A percentile compares a stretch with the other conserved stretches of the same genome.
Conservation (phyloP, 441 rosid species). For the Gossypium armourianum region DNA sequence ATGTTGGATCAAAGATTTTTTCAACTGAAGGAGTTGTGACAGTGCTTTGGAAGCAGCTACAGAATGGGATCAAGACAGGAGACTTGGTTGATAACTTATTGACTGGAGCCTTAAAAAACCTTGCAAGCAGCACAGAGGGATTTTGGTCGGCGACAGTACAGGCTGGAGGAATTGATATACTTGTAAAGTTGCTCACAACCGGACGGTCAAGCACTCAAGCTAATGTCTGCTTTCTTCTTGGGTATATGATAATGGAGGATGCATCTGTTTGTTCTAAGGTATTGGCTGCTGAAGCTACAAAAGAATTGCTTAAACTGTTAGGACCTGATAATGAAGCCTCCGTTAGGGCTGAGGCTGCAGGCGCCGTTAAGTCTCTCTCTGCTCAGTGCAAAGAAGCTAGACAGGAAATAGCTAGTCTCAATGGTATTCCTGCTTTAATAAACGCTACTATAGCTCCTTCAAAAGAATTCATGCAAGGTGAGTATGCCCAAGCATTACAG, state of each 20-base stretch:
- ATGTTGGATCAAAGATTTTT: constrained; percentile 95
- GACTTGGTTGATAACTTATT: constrained; percentile 74
- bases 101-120: constrained; percentile 90
- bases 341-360: constrained; percentile 98
- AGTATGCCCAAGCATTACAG: constrained; percentile 90
- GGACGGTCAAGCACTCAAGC: constrained; percentile 79
- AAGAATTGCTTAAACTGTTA: constrained; percentile 74
- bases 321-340: constrained; percentile 91
- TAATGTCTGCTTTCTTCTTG: constrained; percentile 89
- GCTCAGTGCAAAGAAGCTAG: constrained; percentile 87
- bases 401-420: constrained; percentile 67
- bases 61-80: constrained; percentile 62
- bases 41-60: constrained; percentile 77
- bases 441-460: constrained; percentile 98
- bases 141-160: constrained; percentile 82
- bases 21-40: constrained; percentile 99
- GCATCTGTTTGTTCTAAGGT: constrained; percentile 75
- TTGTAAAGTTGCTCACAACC: constrained; percentile 77
- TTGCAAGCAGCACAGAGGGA: constrained; percentile 84
- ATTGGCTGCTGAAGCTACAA: constrained; percentile 76
- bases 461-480: constrained; percentile 99
- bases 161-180: constrained; percentile 94
- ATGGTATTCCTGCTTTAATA: constrained; percentile 87
- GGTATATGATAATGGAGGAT: constrained; percentile 91
- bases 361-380: constrained; percentile 90